Base-by-base conservation (phyloP, 805 yeast genomes). In the Priceomyces carsonii region DNA sequence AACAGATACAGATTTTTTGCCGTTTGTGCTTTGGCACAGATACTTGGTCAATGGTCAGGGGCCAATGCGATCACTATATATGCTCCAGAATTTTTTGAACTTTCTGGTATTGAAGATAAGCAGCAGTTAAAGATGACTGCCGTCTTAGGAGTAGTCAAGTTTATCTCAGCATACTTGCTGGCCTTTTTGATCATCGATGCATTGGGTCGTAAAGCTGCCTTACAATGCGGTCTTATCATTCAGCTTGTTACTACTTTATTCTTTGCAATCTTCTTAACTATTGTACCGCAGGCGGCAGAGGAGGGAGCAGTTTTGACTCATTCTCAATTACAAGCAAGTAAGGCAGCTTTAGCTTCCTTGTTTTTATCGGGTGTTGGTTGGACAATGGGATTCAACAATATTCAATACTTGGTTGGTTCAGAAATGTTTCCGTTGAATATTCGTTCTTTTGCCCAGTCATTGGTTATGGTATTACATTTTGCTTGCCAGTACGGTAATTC, bases 41-140 rank as follows among this genome's bases (percentile, higher is more conserved):
- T 75, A 9, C 58, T 77, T 25, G 73, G 73, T 23, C 81, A 77
- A 55, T 77, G 81, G 81, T 68, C 77, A n/a, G 80, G 80, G 33
- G 76, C 80, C 5, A 71, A 69, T 43, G 69, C 80, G 6, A 58
- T 78, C 29, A 77, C 82, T 3, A 73, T 76, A 32, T 78, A 77
- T 44, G 75, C 81, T 24, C 74, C 81, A 2, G 75, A 73, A 33
- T 54, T 77, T 28, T 71, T 75, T 40, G 66, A 64, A 4, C 56
- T 73, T 39, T 68, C 69, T 34, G 80, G 81, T 29, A 61, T 67
- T 34, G 47, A 51, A 7, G 73, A 72, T 18, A 62, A 67, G 26
- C 63, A 63, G 27, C 49, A 61, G 32, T 55, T 73, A 51, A 61
- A 59, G 34, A 71, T 72, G 66, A 73, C 80, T 7, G 75, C 79